Conservation (phyloP, 345 rosid genomes). For the Citrus trifoliata region DNA sequence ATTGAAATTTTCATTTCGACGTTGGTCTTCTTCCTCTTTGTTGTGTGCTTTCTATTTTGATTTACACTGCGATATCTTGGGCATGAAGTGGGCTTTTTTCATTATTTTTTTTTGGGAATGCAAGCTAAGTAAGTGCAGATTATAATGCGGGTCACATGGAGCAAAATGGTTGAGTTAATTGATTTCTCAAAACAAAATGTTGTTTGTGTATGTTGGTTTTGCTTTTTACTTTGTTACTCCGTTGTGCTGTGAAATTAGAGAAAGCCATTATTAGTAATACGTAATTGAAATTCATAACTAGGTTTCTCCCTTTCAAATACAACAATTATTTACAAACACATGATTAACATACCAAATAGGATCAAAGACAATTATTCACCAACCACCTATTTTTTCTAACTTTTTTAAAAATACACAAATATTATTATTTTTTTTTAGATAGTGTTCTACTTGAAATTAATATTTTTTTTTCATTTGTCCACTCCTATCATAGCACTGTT, state of each 20-base stretch:
- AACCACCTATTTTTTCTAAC: rapidly evolving
- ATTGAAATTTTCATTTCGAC: background rate
- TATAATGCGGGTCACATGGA: slow-evolving; percentile 19
- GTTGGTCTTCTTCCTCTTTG: background rate
- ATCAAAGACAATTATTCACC: too few relatives aligned
- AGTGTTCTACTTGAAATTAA: rapidly evolving
- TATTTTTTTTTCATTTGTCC: too few relatives aligned
- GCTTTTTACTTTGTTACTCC: background rate
- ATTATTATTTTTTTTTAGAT: rapidly evolving
- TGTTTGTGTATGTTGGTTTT: background rate
- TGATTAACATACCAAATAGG: background rate
- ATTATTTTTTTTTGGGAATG: background rate
- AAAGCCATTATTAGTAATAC: background rate
- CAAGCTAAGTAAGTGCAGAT: slow-evolving; percentile 2
- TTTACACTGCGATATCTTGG: slow-evolving; percentile 17
- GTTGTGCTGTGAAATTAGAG: background rate
- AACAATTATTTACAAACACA: too few relatives aligned
- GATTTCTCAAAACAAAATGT: background rate
- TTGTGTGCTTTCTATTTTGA: slow-evolving; percentile 44
- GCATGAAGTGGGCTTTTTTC: background rate
- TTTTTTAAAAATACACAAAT: too few relatives aligned
- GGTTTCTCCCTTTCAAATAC: background rate
- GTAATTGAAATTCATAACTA: background rate
- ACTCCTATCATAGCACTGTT: rapidly evolving
- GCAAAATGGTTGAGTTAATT: slow-evolving; percentile 8